phyloP scores from a whole-genome alignment of 192 early-diverging fungal genomes.

The Fimicolochytrium jonesii region DNA sequence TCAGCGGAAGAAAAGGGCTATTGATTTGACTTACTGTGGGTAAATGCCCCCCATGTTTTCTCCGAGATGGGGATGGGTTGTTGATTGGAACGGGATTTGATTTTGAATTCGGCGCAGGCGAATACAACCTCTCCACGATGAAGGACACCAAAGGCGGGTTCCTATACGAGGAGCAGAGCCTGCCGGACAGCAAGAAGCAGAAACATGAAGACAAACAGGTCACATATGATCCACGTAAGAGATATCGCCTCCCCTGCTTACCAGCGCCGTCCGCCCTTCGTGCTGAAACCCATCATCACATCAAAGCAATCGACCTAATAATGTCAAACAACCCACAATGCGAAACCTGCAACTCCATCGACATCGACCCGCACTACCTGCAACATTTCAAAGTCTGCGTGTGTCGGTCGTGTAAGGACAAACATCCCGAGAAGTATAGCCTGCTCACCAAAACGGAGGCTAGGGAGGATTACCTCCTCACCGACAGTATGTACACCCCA shows the following conservation, averaged over 20 bases:
- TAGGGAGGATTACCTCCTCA: slow-evolving; percentile 82
- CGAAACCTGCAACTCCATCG: slow-evolving; percentile 76
- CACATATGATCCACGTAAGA: slow-evolving; percentile 11
- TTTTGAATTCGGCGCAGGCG: slow-evolving; percentile 32
- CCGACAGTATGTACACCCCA: slow-evolving; percentile 71
- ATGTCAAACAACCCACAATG: slow-evolving; percentile 65
- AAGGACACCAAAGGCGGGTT: slow-evolving; percentile 86
- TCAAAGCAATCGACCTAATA: slow-evolving; percentile 11
- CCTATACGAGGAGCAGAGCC: slow-evolving; percentile 54
- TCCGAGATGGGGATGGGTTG: not conserved
- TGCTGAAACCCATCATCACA: not conserved
- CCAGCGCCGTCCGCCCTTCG: slow-evolving; percentile 28
- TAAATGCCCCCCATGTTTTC: not conserved
- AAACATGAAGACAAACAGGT: slow-evolving; percentile 27
- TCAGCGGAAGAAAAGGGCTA: slow-evolving; percentile 18
- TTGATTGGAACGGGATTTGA: not conserved
- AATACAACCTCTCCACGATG: slow-evolving; percentile 86
- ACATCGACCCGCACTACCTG: slow-evolving; percentile 71
- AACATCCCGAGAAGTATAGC: slow-evolving; percentile 80
- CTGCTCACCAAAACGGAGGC: slow-evolving; percentile 93
- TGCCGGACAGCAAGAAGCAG: slow-evolving; percentile 30
- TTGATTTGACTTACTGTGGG: slow-evolving; percentile 41
- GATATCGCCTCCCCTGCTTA: not conserved
- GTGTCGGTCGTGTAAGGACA: slow-evolving; percentile 72
- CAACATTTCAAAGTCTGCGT: slow-evolving; percentile 71